Conservation (phyloP, 2,329 filamentous ascomycete species). For the Polychaeton citri region DNA sequence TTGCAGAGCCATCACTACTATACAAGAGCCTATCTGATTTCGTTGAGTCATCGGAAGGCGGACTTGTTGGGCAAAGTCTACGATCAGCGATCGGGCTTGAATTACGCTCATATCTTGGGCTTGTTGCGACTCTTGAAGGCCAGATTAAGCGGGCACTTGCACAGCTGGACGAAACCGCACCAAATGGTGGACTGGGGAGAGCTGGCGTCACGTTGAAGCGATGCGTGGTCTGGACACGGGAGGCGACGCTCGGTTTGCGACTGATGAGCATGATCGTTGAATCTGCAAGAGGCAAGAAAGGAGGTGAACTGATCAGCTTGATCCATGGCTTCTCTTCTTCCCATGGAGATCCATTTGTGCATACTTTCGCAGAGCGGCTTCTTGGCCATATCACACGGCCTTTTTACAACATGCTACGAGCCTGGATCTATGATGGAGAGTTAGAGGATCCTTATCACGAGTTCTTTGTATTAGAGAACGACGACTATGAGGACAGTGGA, state of each 20-base stretch:
- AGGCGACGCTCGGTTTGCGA: constrained; percentile 88
- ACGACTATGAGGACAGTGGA: constrained; percentile 41
- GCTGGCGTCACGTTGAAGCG: constrained; percentile 87
- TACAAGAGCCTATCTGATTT: constrained; percentile 72
- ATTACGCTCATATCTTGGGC: constrained; percentile 73
- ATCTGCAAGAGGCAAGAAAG: constrained; percentile 71
- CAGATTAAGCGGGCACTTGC: constrained; percentile 77
- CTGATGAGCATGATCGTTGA: constrained; percentile 92
- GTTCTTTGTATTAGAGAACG: constrained; percentile 86
- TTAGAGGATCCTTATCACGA: constrained; percentile 90
- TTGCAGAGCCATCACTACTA: constrained; percentile 87
- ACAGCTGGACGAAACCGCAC: constrained; percentile 54
- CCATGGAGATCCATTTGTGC: constrained; percentile 89
- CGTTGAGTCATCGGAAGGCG: constrained; percentile 66
- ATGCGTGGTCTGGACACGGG: constrained; percentile 93
- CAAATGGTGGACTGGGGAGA: constrained; percentile 62
- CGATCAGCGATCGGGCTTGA: constrained; percentile 75
- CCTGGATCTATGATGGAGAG: constrained; percentile 98
- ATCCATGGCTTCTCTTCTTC: constrained; percentile 89
- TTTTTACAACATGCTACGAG: constrained; percentile 89
- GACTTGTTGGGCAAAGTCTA: constrained; percentile 83
- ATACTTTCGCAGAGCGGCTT: constrained; percentile 80
- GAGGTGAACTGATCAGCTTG: constrained; percentile 82
- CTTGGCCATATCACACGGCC: constrained; percentile 78
- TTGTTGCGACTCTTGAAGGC: constrained; percentile 83